Conservation (phyloP, 768 basidiomycete genomes). For the Pisolithus tinctorius region DNA sequence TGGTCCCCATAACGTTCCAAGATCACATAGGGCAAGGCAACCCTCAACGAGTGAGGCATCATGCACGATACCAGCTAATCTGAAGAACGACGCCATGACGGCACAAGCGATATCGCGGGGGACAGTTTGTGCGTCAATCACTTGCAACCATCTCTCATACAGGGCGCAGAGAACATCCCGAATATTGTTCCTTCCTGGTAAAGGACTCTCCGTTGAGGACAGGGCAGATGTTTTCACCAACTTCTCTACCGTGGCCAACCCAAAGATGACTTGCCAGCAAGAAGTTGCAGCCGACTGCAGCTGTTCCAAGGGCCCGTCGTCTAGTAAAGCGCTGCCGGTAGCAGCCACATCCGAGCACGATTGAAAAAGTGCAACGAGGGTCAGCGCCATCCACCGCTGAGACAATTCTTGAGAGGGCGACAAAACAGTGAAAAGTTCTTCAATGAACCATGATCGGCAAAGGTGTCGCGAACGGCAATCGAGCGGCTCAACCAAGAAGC, state of each 20-base stretch:
- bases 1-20: slow-evolving; percentile 23
- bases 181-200: slow-evolving; percentile 6
- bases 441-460: not conserved
- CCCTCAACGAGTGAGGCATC: slow-evolving; percentile 32
- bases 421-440: slow-evolving; percentile 18
- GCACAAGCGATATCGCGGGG: slow-evolving; percentile 24
- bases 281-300: slow-evolving; percentile 3
- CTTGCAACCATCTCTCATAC: slow-evolving; percentile 36
- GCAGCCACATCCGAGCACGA: not conserved
- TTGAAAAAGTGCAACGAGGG: slow-evolving; percentile 31
- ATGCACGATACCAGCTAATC: slow-evolving; percentile 32
- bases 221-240: slow-evolving; percentile 7
- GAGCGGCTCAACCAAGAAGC: slow-evolving; percentile 5
- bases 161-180: slow-evolving; percentile 27
- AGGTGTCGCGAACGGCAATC: not conserved
- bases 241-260: slow-evolving; percentile 34
- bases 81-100: slow-evolving; percentile 39
- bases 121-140: slow-evolving; percentile 19
- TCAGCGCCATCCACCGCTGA: slow-evolving; percentile 38
- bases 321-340: not conserved
- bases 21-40: slow-evolving; percentile 29
- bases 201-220: not conserved
- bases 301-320: not conserved
- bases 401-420: slow-evolving; percentile 23
- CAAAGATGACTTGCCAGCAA: slow-evolving; percentile 38